These are phyloP conservation scores for Friedmanniomyces endolithicus DNA, from an alignment of 495 filamentous ascomycete genomes.

Conservation along the genomic window DNA sequence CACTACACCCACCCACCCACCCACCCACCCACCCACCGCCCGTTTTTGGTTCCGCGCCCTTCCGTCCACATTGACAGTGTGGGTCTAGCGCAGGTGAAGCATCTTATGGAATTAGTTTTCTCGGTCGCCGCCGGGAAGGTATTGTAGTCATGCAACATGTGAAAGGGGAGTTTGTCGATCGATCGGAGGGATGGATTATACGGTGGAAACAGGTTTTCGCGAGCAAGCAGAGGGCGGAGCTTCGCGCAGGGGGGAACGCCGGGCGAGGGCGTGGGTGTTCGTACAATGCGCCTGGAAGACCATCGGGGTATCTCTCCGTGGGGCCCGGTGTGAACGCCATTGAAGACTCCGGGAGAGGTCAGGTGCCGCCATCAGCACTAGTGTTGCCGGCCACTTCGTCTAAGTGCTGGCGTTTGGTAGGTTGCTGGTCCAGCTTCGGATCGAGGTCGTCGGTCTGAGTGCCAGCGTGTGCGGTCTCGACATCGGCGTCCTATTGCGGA, in stretches of 20 bases:
- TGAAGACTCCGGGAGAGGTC: background rate
- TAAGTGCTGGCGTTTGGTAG: background rate
- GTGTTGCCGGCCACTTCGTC: background rate
- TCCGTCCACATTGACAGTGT: background rate
- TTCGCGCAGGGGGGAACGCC: background rate
- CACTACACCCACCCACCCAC: no score
- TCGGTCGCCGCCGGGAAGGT: background rate
- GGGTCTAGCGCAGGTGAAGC: no score
- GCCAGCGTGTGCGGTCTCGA: background rate
- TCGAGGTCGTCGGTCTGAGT: background rate
- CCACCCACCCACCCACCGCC: no score
- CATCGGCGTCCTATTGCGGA: conserved; percentile 23
- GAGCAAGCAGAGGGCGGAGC: background rate
- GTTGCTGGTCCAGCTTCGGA: background rate
- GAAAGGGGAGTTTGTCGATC: background rate
- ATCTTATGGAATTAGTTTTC: background rate
- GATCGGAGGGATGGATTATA: background rate
- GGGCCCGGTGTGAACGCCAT: background rate
- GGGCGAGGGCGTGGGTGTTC: background rate
- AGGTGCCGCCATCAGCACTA: background rate
- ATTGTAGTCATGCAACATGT: background rate
- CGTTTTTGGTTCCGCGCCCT: background rate
- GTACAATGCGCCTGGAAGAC: background rate
- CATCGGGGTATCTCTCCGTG: background rate
- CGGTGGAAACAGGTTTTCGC: background rate